Conservation (phyloP, 2,329 filamentous ascomycete species). For the Colletotrichum sp. region DNA sequence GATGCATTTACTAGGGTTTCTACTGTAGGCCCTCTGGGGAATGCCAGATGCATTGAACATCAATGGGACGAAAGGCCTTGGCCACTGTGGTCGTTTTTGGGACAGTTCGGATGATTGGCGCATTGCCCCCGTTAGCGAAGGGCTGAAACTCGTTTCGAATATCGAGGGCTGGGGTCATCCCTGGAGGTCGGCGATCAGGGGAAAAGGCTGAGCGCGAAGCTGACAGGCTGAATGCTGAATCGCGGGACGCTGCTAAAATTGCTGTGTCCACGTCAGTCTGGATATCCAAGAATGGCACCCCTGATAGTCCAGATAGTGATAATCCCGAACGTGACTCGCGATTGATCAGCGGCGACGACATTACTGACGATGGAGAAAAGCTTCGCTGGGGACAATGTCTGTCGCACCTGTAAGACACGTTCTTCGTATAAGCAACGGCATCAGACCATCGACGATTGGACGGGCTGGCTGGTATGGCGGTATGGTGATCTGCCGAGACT, state of each 20-base stretch:
- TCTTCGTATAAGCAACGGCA: neutral
- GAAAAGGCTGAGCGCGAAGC: neutral
- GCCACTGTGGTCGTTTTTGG: neutral
- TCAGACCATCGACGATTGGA: neutral
- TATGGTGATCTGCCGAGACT: neutral
- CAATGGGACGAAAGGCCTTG: neutral
- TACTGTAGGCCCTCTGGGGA: neutral
- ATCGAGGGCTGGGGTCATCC: neutral
- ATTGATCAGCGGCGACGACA: neutral
- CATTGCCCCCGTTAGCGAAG: neutral
- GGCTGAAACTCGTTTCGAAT: constrained; percentile 14
- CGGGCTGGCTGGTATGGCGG: neutral
- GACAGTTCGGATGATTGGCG: constrained; percentile 14
- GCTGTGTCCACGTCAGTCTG: constrained; percentile 4
- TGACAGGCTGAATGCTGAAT: neutral
- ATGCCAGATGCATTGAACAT: neutral
- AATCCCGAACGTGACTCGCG: constrained; percentile 11
- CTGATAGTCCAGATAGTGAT: neutral
- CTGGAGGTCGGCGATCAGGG: neutral
- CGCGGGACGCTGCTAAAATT: neutral
- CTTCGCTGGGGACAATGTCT: neutral
- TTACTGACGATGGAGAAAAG: neutral
- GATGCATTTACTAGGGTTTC: no score
- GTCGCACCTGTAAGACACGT: constrained; percentile 7
- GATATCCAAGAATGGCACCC: neutral